Evolutionary conservation across 441 rosid genomes (phyloP).

Genomic region (Adansonia rubrostipa): DNA sequence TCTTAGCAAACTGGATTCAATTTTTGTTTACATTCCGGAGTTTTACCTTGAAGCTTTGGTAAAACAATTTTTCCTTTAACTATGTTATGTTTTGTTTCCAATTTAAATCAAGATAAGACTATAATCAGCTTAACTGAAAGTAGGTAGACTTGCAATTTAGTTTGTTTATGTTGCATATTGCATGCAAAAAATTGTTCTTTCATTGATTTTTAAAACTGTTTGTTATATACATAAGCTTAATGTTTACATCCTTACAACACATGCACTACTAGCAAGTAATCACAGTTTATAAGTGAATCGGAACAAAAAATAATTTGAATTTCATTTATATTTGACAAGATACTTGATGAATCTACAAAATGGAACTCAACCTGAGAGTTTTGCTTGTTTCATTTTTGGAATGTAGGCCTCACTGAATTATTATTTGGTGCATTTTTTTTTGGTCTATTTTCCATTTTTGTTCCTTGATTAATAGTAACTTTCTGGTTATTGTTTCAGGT

Average conservation of each 20-base stretch:
- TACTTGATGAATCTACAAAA: neutral
- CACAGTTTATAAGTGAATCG: conserved; percentile 7
- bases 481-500: conserved; percentile 56
- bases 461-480: conserved; percentile 20
- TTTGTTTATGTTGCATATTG: conserved; percentile 4
- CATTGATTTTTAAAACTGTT: conserved; percentile 4
- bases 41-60: conserved; percentile 95
- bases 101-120: conserved; percentile 7
- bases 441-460: conserved; percentile 13
- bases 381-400: conserved; percentile 1
- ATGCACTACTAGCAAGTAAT: neutral
- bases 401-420: neutral
- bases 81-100: conserved; percentile 22
- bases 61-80: conserved; percentile 33
- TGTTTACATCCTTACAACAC: neutral
- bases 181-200: conserved; percentile 1
- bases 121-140: neutral
- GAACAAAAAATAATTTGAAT: neutral
- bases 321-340: neutral
- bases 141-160: conserved; percentile 1
- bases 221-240: neutral
- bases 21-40: conserved; percentile 86
- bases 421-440: conserved; percentile 4
- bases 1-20: conserved; percentile 87
- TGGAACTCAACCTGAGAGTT: neutral